Conservation (phyloP, 2,329 filamentous ascomycete genomes). For the Purpureocillium lavendulum region DNA sequence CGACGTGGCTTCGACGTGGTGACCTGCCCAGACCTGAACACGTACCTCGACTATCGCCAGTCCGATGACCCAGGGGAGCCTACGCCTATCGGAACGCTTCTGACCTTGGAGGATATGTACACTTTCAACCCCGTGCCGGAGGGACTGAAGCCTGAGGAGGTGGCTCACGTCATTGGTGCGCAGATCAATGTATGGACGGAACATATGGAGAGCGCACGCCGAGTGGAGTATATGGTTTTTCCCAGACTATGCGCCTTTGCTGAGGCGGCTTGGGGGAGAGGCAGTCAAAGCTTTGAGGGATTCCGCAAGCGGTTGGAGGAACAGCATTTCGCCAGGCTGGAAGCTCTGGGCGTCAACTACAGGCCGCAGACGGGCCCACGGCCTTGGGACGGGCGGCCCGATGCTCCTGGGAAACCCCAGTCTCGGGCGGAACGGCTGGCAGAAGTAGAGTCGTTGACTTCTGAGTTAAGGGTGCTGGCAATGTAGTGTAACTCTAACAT, state of each 20-base stretch:
- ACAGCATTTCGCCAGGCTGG: conserved; percentile 4
- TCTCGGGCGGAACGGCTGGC: background rate
- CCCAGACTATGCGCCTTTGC: conserved; percentile 8
- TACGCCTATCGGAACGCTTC: conserved; percentile 7
- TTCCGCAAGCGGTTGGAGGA: conserved; percentile 5
- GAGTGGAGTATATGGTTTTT: conserved; percentile 10
- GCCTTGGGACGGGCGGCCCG: conserved; percentile 8
- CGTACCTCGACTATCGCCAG: conserved; percentile 11
- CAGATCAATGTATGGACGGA: conserved; percentile 12
- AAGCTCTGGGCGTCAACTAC: conserved; percentile 8
- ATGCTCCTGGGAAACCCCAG: conserved; percentile 7
- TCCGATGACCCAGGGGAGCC: conserved; percentile 10
- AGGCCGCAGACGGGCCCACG: conserved; percentile 8
- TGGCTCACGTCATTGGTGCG: conserved; percentile 6
- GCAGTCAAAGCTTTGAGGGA: conserved; percentile 1
- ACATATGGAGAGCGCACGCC: conserved; percentile 10
- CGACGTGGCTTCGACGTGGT: conserved; percentile 9
- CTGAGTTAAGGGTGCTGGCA: background rate
- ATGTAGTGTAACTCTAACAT: no score
- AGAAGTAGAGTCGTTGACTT: background rate
- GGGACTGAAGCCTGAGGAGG: background rate
- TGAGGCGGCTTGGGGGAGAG: conserved; percentile 9
- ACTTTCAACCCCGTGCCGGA: conserved; percentile 6
- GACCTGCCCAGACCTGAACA: conserved; percentile 8
- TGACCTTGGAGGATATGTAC: conserved; percentile 9